Base-by-base conservation (phyloP, 345 rosid species). In the Schrenkiella parvula region DNA sequence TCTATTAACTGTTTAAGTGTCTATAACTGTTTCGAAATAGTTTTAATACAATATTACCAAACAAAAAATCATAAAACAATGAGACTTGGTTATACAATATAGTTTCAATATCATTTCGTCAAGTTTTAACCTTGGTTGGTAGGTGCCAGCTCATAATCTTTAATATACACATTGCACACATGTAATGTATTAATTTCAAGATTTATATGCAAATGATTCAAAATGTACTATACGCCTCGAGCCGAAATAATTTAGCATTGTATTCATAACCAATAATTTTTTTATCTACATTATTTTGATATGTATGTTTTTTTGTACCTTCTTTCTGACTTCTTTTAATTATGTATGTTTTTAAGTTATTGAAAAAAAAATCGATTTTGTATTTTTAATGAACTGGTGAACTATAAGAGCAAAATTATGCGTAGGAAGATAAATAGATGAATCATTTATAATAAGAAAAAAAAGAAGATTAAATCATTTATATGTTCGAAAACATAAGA, bases 81-180 rank as follows among this genome's bases (percentile, higher is more conserved):
- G 5, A 25, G 26, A 37, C 25, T 51, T 8, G n/a, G 41, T 23
- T 23, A 23, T 23, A 23, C 3, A 50, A 12, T 32, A 34, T 62
- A 28, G 23, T 42, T 73, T 54, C 51, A 38, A 48, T 18, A 65
- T 32, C 58, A 72, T 12, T 34, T 73, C 66, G 35, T 46, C 31
- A 65, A 46, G 57, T 26, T 64, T 73, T 47, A 54, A 25, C 10
- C 9, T 28, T 57, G 52, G 53, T 66, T 64, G 61, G 88, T 85
- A 83, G 88, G 58, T 34, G 72, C 80, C 96, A 91, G 97, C 88
- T 89, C 77, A 81, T 73, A 31, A 29, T 48, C 46, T 19, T 64
- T 60, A 8, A 65, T 28, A 71, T 39, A 64, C 64, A 72, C 64
- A 63, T 22, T 44, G 26, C 44, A 62, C 51, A 62, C 8, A 37